These are phyloP conservation scores for Penicillium occitanis DNA, from an alignment of 2,329 filamentous ascomycete species.

Conservation along the genomic window DNA sequence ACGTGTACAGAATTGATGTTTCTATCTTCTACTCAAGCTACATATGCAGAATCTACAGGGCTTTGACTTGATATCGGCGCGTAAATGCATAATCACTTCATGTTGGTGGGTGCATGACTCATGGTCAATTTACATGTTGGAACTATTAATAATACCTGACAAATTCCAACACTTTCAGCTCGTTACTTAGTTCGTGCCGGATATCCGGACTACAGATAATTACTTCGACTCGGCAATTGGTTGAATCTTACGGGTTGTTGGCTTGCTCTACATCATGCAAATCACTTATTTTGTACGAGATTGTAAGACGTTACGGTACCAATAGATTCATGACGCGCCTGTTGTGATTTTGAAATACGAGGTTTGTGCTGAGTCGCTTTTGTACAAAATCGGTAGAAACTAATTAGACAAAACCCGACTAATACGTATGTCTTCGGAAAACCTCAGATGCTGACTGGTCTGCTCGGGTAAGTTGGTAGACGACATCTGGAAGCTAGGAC, in stretches of 20 bases:
- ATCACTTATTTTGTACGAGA: background rate
- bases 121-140: background rate
- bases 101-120: background rate
- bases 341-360: background rate
- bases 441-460: background rate
- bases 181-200: background rate
- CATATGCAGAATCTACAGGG: background rate
- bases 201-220: background rate
- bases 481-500: background rate
- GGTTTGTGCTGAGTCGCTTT: background rate
- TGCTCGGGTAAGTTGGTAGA: background rate
- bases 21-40: background rate
- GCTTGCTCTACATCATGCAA: background rate
- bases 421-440: background rate
- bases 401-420: background rate
- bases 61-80: background rate
- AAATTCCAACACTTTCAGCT: constrained; percentile 1
- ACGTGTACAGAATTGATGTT: background rate
- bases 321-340: background rate
- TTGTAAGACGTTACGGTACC: background rate
- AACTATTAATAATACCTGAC: background rate
- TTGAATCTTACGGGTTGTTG: background rate
- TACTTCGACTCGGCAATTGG: background rate
- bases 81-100: background rate
- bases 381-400: background rate